Evolutionary conservation across 2,329 filamentous ascomycete genomes (phyloP).

Genomic region (Monilinia laxa): DNA sequence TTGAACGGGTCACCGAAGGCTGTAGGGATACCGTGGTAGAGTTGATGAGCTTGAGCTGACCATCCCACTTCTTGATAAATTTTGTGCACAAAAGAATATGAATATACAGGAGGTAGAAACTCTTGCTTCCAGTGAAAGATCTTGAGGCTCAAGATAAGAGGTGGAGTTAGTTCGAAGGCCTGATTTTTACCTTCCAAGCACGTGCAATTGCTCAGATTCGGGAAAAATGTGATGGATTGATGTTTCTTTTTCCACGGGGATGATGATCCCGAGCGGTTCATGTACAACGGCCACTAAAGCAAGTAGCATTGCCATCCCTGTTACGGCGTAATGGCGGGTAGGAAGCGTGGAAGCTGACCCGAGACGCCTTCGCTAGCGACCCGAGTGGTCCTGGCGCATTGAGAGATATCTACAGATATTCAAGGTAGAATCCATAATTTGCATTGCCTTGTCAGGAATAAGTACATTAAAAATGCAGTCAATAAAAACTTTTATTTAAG

Average conservation of each 20-base stretch:
- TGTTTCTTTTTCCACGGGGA: background rate
- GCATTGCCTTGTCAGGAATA: background rate
- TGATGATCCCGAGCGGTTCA: background rate
- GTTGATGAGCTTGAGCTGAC: background rate
- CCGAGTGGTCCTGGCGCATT: constrained; percentile 3
- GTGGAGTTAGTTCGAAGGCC: background rate
- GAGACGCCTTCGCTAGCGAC: constrained; percentile 6
- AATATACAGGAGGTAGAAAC: background rate
- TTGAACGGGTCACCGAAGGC: background rate
- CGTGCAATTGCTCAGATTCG: background rate
- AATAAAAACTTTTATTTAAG: background rate
- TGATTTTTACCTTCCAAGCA: background rate
- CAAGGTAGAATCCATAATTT: background rate
- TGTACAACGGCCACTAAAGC: constrained; percentile 12
- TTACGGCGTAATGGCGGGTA: background rate
- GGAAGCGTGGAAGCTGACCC: constrained; percentile 22
- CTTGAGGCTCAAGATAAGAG: background rate
- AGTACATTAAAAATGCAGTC: background rate
- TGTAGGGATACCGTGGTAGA: background rate
- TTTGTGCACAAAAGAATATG: background rate
- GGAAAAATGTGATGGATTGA: background rate
- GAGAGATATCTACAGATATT: background rate
- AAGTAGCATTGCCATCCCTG: constrained; percentile 16
- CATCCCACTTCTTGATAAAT: background rate
- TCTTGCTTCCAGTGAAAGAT: background rate